Evolutionary conservation across 139 green algal genomes (phyloP), one percentile per base, ranked within the genome.

Genomic region (Mychonastes homosphaera): DNA sequence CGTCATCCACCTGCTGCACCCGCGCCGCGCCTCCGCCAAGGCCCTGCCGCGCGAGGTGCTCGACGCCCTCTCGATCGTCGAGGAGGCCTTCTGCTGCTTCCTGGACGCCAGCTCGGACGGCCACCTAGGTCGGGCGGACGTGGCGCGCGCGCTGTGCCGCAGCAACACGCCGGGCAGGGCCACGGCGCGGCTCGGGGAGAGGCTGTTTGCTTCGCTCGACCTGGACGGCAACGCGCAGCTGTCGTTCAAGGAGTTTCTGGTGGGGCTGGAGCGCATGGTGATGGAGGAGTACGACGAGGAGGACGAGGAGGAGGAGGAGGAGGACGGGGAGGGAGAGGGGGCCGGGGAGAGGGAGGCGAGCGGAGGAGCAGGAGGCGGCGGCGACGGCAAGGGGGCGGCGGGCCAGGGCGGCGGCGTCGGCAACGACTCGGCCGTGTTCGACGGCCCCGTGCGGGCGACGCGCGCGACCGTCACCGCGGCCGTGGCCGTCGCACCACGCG

Each of bases 51-150:
- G 28, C 40, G 60, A 67, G 24, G 60, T 67, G 19, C 52, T 28
- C 7, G 24, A 48, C 19, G 24, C 41, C 8, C 41, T 66, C 26
- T 28, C 54, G 35, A 58, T 66, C 26, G 39, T 46, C 5, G 47
- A 67, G 60, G 60, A 67, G 23, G 60, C 60, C 27, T 67, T 67
- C 50, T 67, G 49, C 60, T 67, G 60, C 60, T 60, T 67, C n/a
- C n/a, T n/a, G n/a, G 60, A 67, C 52, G 60, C 60, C 2, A 55
- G 38, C 24, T 49, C 34, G 18, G 60, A 67, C 54, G 60, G 60
- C 35, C 60, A 55, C 60, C 50, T 67, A n/a, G 60, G 60, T 28
- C 35, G 18, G 6, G 38, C 53, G 29, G 60, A 67, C 30, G 60
- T 67, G 28, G 13, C 28, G 29, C 28, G 36, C 2, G 60, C 50